phyloP scores from a whole-genome alignment of 169 alveolate species.

The Cardiosporidium cionae region DNA sequence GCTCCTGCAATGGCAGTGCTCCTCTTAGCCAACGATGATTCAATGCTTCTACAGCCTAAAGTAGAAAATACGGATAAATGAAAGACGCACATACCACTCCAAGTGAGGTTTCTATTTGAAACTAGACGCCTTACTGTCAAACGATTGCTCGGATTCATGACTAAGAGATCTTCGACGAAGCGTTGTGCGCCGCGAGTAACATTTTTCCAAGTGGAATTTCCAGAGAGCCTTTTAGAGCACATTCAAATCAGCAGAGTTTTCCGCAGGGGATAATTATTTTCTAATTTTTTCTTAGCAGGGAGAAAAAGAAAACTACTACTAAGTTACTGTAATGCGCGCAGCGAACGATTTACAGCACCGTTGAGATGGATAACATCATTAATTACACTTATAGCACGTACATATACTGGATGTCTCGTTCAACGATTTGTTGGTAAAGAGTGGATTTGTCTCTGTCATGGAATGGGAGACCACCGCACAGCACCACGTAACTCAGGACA shows the following conservation, averaged over 20 bases:
- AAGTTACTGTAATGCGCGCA: no score
- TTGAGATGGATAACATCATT: no score
- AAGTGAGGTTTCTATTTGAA: no score
- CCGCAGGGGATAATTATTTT: no score
- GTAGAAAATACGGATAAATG: background rate
- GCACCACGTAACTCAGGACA: conserved; percentile 35
- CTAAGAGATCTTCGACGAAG: background rate
- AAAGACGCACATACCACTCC: background rate
- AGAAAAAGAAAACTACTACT: no score
- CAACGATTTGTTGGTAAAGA: conserved; percentile 17
- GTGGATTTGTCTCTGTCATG: conserved; percentile 6
- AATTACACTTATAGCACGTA: background rate
- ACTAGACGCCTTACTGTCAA: background rate
- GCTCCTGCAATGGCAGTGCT: background rate
- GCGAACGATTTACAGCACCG: no score
- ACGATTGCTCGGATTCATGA: background rate
- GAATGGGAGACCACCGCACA: conserved; percentile 42
- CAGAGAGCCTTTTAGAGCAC: background rate
- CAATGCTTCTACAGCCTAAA: background rate
- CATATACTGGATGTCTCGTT: background rate
- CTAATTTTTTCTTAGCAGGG: no score
- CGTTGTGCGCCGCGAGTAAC: background rate
- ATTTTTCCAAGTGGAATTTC: background rate
- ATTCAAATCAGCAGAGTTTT: no score
- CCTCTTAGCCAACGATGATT: background rate